Evolutionary conservation across 441 rosid species (phyloP).

Genomic region (Erodium trifolium): DNA sequence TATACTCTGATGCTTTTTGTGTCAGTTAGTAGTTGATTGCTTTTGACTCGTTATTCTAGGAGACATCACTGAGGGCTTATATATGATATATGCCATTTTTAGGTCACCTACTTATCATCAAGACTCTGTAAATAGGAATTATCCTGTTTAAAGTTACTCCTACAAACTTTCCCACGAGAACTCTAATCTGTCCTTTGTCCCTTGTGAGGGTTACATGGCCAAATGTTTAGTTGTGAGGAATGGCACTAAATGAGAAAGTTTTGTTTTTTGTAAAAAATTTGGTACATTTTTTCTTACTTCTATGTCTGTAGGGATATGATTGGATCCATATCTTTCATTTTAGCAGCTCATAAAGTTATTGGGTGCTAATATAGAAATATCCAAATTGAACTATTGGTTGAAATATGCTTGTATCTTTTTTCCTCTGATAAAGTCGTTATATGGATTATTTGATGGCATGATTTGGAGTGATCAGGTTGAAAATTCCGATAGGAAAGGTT

Average conservation of each 20-base stretch:
- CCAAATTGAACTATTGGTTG: background rate
- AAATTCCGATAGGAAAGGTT: no score
- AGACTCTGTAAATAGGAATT: no score
- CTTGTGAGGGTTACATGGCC: background rate
- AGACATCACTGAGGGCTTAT: no score
- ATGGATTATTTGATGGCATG: background rate
- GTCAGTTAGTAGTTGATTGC: no score
- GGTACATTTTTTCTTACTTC: background rate
- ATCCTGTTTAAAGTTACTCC: slow-evolving; percentile 11
- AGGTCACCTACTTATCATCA: no score
- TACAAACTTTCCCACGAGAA: background rate
- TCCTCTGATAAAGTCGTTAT: no score
- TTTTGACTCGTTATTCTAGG: no score
- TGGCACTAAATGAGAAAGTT: background rate
- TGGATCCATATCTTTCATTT: background rate
- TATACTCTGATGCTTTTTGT: no score
- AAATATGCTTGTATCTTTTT: background rate
- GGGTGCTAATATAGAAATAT: background rate
- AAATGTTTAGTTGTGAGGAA: background rate
- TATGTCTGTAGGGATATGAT: background rate
- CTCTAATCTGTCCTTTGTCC: background rate
- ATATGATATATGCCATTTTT: no score
- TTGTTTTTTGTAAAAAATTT: background rate
- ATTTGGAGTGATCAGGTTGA: background rate
- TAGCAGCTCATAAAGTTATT: background rate